These are phyloP conservation scores for Protea cynaroides DNA, from an alignment of 164 flowering plant species.

Conservation along the genomic window DNA sequence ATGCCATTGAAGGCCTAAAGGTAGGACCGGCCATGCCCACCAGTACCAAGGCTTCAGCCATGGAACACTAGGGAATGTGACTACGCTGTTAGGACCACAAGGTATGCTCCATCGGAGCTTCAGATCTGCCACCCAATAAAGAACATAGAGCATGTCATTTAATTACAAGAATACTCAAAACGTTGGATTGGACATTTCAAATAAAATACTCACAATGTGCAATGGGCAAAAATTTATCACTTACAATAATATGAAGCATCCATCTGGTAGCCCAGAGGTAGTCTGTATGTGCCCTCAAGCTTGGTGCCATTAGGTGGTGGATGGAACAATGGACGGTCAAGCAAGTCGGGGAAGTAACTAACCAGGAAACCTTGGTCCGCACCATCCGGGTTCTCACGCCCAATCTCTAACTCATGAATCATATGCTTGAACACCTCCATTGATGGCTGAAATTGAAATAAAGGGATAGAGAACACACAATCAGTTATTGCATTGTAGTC, in stretches of 20 bases:
- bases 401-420: slow-evolving; percentile 45
- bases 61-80: slow-evolving; percentile 69
- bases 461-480: background rate
- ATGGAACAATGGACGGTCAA: slow-evolving; percentile 61
- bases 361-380: slow-evolving; percentile 74
- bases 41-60: slow-evolving; percentile 84
- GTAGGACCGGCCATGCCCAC: slow-evolving; percentile 88
- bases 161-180: too few species aligned
- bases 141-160: background rate
- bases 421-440: slow-evolving; percentile 55
- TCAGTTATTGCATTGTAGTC: background rate
- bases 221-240: slow-evolving; percentile 8
- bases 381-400: slow-evolving; percentile 52
- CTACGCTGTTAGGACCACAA: slow-evolving; percentile 73
- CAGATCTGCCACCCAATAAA: slow-evolving; percentile 34
- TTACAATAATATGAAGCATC: slow-evolving; percentile 76
- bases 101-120: slow-evolving; percentile 68
- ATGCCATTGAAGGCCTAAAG: slow-evolving; percentile 69
- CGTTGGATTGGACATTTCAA: too few species aligned
- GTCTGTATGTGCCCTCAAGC: slow-evolving; percentile 55
- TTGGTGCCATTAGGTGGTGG: slow-evolving; percentile 42
- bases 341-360: slow-evolving; percentile 60
- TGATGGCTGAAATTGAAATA: slow-evolving; percentile 49
- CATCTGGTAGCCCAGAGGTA: slow-evolving; percentile 84
- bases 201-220: background rate